Base-by-base conservation (phyloP, 169 alveolate species). In the Babesia ovis region DNA sequence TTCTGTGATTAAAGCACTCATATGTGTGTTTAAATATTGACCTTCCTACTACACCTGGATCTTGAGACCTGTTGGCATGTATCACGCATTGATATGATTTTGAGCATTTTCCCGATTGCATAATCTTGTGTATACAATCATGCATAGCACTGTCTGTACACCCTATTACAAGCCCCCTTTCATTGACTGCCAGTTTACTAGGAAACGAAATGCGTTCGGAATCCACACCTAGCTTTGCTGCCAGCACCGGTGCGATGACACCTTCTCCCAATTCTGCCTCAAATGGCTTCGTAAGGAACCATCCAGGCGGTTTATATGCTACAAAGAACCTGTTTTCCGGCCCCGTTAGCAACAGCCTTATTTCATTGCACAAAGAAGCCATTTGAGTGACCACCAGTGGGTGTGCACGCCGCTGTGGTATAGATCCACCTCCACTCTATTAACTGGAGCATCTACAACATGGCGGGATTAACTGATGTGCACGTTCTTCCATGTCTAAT, bases 401-500 rank as follows among this genome's bases (percentile, higher is more conserved):
- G 59, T 64, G 74, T 64, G 74, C 23, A 48, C 32, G 62, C 11
- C 22, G 23, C 51, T 31, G 45, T 56, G 66, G 12, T n/a, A 18
- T 27, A 9, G 6, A 31, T 0, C 12, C 41, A 12, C 14, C 45
- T 20, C 48, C 18, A 16, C 20, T 6, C 27, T 20, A 29, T 59
- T 37, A 37, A 43, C 35, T 1, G 39, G 32, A 35, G 46, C 35
- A 8, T 12, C 27, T 48, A n/a, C 60, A 46, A 37, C 9, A 46
- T 62, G 61, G 43, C 29, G 57, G 22, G 22, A n/a, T 35, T 8
- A 22, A 42, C 55, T 46, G 56, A 79, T 18, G 83, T 79, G 34
- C 81, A 79, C 51, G 74, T 79, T 22, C 77, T 79, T 9, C 87
- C 87, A 12, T 79, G 87, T 41, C 60, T 79, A 42, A 69, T 79